Base-by-base conservation (phyloP, 352 stramenopile species). In the Aphanomyces stellatus region DNA sequence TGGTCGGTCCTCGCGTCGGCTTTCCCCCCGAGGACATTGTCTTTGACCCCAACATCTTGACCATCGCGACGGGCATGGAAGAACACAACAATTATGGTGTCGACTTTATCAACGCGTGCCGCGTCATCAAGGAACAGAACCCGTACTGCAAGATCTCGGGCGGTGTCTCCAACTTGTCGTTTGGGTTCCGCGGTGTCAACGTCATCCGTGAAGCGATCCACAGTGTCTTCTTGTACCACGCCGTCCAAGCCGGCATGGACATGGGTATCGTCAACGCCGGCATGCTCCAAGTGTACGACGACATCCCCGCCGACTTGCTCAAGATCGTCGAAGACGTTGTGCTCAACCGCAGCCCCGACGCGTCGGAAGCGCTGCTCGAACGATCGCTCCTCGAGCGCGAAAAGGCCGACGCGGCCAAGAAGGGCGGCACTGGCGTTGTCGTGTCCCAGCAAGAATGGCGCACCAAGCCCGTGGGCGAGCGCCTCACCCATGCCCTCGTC, bases 11-110 rank as follows among this genome's bases (percentile, higher is more conserved):
- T 61, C 83, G 97, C 25, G 77, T 96, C 3, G 76, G 82, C 1
- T 99, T 99, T 76, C 94, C 95, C 24, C 95, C 96, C 7, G 94
- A 99, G 69, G 96, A 99, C 70, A 98, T 99, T 63, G 92, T 99
- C 71, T 99, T 99, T 74, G 96, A 99, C 71, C 95, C 95, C 1
- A 99, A 99, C 72, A 97, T 99, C 51, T 74, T 99, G 65, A 98
- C 95, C 2, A 97, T 99, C 73, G 96, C 91, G 46, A 99, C 96
- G 15, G 96, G 96, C 62, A 97, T 99, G 82, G 95, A 98, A 67
- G 95, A 99, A 78, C 95, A 99, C 82, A 96, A 97, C 72, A 97
- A 98, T 76, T 98, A 98, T 76, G 96, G 86, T 55, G 85, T 99
- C 62, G 95, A 99, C 75, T 99, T 99, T 63, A 98, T 99, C 76